Conservation (phyloP, 352 stramenopile species). For the Phytopythium oedochilum region DNA sequence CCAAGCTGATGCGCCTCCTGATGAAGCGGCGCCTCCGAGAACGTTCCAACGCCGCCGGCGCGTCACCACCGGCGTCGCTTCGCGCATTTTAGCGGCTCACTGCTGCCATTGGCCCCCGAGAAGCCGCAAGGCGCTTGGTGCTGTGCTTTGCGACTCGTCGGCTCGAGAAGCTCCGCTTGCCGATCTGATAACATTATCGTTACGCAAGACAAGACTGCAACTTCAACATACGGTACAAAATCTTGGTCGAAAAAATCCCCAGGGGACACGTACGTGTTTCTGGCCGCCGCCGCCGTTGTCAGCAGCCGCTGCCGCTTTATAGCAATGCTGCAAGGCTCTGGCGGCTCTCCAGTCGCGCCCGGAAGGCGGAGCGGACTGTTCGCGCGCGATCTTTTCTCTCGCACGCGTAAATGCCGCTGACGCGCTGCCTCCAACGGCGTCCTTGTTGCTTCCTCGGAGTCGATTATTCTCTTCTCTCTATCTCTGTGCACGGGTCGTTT, state of each 20-base stretch:
- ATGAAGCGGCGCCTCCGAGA: background rate
- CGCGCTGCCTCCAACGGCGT: too few relatives aligned
- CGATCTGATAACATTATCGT: slow-evolving; percentile 1
- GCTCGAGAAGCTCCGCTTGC: background rate
- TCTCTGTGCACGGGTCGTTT: too few relatives aligned
- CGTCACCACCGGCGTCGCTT: background rate
- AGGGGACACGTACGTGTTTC: too few relatives aligned
- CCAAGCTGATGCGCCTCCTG: too few relatives aligned
- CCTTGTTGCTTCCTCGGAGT: too few relatives aligned
- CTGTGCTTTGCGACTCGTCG: background rate
- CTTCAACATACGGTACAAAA: background rate
- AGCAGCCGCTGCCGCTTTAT: too few relatives aligned
- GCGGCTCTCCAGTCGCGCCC: too few relatives aligned
- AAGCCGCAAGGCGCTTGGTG: background rate
- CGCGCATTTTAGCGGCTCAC: background rate
- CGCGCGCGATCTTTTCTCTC: background rate
- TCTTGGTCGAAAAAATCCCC: too few relatives aligned
- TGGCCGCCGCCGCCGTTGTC: too few relatives aligned
- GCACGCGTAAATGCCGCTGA: background rate
- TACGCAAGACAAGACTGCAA: background rate
- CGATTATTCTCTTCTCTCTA: too few relatives aligned
- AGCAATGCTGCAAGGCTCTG: too few relatives aligned
- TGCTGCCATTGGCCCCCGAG: background rate
- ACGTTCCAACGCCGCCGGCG: background rate
- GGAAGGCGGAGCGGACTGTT: too few relatives aligned